Conservation (phyloP, 805 yeast species). For the Saitoella complicata region DNA sequence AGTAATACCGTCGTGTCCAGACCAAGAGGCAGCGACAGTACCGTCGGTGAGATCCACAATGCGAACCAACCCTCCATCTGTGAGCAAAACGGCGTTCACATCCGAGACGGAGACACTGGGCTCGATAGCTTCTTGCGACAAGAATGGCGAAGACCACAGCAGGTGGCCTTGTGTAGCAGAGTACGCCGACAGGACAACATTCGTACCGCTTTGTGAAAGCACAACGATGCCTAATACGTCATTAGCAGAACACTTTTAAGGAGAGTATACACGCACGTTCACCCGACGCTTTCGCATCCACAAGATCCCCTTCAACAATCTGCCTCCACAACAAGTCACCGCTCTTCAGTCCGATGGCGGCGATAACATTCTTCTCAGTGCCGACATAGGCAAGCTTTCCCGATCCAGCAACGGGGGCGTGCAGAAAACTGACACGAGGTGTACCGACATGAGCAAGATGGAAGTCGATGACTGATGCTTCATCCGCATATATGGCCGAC, state of each 20-base stretch:
- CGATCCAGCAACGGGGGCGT: conserved; percentile 5
- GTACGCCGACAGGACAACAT: background rate
- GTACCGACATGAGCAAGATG: conserved; percentile 16
- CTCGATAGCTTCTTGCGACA: background rate
- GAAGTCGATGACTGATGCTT: conserved; percentile 22
- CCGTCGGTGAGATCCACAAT: too few relatives aligned
- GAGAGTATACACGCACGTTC: conserved; percentile 1
- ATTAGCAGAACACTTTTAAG: conserved; percentile 1
- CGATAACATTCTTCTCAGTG: conserved; percentile 15
- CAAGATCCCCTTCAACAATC: background rate
- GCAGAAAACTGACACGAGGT: conserved; percentile 4
- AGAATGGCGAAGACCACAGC: background rate
- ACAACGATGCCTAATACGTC: too few relatives aligned
- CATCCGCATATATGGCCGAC: conserved; percentile 21
- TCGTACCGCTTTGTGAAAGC: too few relatives aligned
- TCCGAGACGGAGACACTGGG: background rate
- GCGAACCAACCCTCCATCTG: background rate
- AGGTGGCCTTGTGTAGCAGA: background rate
- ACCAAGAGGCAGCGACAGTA: too few relatives aligned
- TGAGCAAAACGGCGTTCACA: background rate
- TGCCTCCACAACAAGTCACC: conserved; percentile 20
- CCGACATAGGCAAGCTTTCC: conserved; percentile 10
- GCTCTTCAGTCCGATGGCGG: conserved; percentile 11
- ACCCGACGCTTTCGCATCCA: conserved; percentile 1
- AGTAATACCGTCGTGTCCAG: too few relatives aligned